A percentile compares a stretch with the other conserved stretches of the same genome.
These are phyloP conservation scores for Microsporum ferrugineum DNA, from an alignment of 2,329 filamentous ascomycete species.

Conservation along the genomic window DNA sequence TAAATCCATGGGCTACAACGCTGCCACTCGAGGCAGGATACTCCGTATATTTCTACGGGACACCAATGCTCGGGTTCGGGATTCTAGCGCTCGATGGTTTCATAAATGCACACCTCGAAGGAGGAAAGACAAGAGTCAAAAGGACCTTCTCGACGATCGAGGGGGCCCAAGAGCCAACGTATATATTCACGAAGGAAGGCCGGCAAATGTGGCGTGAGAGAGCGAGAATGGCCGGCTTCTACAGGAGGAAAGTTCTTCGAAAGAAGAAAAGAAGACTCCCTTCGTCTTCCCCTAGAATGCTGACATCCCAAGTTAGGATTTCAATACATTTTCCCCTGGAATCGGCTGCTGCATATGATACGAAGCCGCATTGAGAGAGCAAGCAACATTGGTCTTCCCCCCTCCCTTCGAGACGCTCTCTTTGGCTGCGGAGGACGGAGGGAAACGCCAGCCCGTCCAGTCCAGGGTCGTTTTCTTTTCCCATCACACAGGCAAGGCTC, in stretches of 20 bases:
- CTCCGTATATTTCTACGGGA: not conserved
- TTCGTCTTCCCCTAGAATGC: too few species aligned
- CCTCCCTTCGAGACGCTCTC: not conserved
- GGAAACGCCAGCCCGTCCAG: not conserved
- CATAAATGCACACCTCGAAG: not conserved
- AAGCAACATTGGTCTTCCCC: not conserved
- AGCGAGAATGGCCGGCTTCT: not conserved
- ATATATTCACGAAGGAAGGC: not conserved
- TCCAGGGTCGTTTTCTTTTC: not conserved
- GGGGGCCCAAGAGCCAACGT: constrained; percentile 1
- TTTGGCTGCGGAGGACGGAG: not conserved
- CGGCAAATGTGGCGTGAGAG: not conserved
- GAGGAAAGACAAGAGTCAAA: not conserved
- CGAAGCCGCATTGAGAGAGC: not conserved
- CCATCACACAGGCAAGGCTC: not conserved
- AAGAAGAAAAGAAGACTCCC: not conserved
- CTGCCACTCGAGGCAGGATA: not conserved
- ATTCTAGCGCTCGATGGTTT: not conserved
- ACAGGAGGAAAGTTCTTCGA: not conserved
- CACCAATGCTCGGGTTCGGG: not conserved
- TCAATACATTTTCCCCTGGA: not conserved
- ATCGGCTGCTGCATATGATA: not conserved
- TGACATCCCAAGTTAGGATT: too few species aligned
- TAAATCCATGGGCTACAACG: not conserved
- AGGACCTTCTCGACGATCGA: not conserved